Evolutionary conservation across 805 yeast genomes (phyloP).

Genomic region (Candida ponderosae): DNA sequence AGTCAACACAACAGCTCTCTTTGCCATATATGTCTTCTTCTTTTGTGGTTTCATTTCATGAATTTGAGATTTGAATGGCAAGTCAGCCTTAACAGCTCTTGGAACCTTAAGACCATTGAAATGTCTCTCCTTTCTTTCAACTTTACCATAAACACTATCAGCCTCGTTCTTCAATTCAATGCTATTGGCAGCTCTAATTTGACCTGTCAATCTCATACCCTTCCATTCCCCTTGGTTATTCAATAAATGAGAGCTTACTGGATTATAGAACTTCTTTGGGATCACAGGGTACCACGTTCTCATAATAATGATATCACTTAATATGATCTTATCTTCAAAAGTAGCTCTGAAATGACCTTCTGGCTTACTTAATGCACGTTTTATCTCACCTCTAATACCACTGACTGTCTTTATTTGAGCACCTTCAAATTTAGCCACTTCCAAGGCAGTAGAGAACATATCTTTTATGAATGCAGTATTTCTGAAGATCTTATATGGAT

Average conservation of each 20-base stretch:
- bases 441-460: slow-evolving; percentile 88
- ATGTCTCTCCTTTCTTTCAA: slow-evolving; percentile 77
- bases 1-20: slow-evolving; percentile 88
- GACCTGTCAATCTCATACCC: slow-evolving; percentile 95
- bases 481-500: slow-evolving; percentile 87
- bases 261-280: slow-evolving; percentile 87
- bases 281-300: slow-evolving; percentile 97
- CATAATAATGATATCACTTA: slow-evolving; percentile 84
- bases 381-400: slow-evolving; percentile 96
- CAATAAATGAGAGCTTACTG: slow-evolving; percentile 84
- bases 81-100: slow-evolving; percentile 57
- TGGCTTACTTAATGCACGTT: slow-evolving; percentile 87
- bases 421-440: slow-evolving; percentile 97
- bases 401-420: slow-evolving; percentile 95
- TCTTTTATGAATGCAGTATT: slow-evolving; percentile 97
- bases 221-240: slow-evolving; percentile 80
- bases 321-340: slow-evolving; percentile 87
- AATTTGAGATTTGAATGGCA: slow-evolving; percentile 91
- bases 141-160: slow-evolving; percentile 51
- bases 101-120: slow-evolving; percentile 90
- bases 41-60: slow-evolving; percentile 83
- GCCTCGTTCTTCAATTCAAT: slow-evolving; percentile 53
- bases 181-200: slow-evolving; percentile 71
- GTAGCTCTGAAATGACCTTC: slow-evolving; percentile 96
- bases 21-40: slow-evolving; percentile 72